Base-by-base conservation (phyloP, 495 filamentous ascomycete genomes). In the Amphirosellinia nigrospora region DNA sequence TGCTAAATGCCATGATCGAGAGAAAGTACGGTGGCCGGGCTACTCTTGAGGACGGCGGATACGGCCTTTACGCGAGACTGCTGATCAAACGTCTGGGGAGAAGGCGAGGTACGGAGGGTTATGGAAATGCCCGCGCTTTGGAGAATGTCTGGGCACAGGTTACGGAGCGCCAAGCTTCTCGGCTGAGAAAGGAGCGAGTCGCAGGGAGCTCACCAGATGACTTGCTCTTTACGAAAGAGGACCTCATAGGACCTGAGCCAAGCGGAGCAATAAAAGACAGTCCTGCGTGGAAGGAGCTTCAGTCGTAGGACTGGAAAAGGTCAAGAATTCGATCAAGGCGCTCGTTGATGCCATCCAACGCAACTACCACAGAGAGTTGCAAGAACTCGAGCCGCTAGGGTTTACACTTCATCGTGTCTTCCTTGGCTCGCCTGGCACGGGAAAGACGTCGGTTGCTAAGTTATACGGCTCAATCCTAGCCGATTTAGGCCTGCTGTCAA, bases 371-470 rank as follows among this genome's bases (percentile, higher is more conserved):
- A 75, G 89, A 8, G 90, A 92, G 59, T 70, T 92, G 4, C 58
- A 83, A 15, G 89, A 90, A 68, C 75, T 88, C 56, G 75, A 79
- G 1, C 72, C 83, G 7, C 70, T 91, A 1, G 75, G 85, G 45
- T 85, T 83, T 43, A 86, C 81, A 4, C 80, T 93, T 2, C 92
- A 93, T 73, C 78, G 82, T n/a, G 85, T 92, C 28, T 92, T 93
- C 69, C 72, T 90, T 1, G 91, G 91, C 4, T 83, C 83, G 39
- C 90, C 90, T 1, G 91, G 91, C 28, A 94, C 91, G 0, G 91
- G 91, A 0, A 94, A 93, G 76, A 94, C 91, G 0, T 85, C 89
- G 0, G 88, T 94, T 0, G 91, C 90, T 0, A 92, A 90, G 73
- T 75, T 93, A 3, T 94, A 91, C 72, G 89, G 86, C 0, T 79